These are phyloP conservation scores for Ophiostoma pallidulum DNA, from an alignment of 2,329 filamentous ascomycete species.

Conservation along the genomic window DNA sequence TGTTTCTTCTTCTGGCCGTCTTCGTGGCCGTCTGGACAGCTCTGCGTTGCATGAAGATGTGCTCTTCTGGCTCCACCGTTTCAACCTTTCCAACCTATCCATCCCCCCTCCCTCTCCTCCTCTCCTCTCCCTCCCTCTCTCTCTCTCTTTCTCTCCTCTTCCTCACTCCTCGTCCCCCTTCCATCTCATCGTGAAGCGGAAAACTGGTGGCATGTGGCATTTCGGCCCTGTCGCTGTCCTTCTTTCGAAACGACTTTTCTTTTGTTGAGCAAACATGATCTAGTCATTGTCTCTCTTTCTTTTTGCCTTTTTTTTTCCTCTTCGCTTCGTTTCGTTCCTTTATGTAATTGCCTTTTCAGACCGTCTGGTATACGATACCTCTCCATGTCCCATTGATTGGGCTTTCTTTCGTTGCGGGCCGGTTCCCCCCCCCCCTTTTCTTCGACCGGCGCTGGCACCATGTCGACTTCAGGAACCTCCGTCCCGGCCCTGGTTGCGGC, in stretches of 20 bases:
- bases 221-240: constrained; percentile 13
- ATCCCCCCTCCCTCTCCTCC: neutral
- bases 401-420: constrained; percentile 25
- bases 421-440: constrained; percentile 16
- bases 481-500: constrained; percentile 42
- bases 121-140: neutral
- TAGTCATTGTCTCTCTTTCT: neutral
- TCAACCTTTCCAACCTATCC: neutral
- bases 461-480: constrained; percentile 36
- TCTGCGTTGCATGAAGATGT: constrained; percentile 9
- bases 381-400: constrained; percentile 38
- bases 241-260: constrained; percentile 17
- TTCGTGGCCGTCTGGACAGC: neutral
- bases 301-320: neutral
- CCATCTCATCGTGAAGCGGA: neutral
- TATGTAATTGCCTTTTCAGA: too few species aligned
- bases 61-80: neutral
- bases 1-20: neutral
- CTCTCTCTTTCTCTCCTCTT: neutral
- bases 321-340: constrained; percentile 13
- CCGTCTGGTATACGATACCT: neutral
- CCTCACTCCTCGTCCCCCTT: neutral
- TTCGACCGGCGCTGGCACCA: constrained; percentile 26
- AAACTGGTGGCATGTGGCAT: constrained; percentile 1
- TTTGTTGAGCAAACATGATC: constrained; percentile 5